phyloP scores from a whole-genome alignment of 371 early-diverging fungal species.

The Zopfochytrium polystomum region DNA sequence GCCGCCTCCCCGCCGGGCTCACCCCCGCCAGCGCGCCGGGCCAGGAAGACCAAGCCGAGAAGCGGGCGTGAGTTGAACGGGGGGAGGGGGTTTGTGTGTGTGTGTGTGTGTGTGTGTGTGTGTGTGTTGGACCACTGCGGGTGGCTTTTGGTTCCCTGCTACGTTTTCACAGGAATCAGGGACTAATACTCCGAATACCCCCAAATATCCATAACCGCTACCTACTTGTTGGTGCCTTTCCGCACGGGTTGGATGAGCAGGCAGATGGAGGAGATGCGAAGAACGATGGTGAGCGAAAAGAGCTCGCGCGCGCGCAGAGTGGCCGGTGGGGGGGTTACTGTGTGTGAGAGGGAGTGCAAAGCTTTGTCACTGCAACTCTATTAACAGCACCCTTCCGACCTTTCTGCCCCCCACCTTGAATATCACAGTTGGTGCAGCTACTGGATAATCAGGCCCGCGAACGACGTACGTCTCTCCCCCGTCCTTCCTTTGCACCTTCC shows the following conservation, averaged over 20 bases:
- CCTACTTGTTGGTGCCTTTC: no score
- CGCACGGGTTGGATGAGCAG: constrained; percentile 18
- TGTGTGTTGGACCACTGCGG: no score
- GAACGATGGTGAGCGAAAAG: constrained; percentile 73
- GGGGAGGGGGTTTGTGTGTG: no score
- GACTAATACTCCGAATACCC: no score
- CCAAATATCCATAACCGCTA: no score
- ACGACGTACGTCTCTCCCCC: constrained; percentile 64
- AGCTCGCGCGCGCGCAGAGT: no score
- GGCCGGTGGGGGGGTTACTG: no score
- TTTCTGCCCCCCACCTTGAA: neutral
- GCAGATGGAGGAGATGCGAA: constrained; percentile 81
- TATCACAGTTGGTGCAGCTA: constrained; percentile 68
- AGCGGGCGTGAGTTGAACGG: constrained; percentile 34
- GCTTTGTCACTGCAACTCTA: neutral
- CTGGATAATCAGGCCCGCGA: constrained; percentile 82
- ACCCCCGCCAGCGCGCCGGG: constrained; percentile 43
- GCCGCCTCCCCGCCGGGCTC: constrained; percentile 31
- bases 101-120: no score
- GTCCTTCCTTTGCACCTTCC: no score
- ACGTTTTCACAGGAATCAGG: no score
- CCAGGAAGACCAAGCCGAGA: constrained; percentile 44
- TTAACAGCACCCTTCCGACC: neutral
- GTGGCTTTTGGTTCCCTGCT: no score
- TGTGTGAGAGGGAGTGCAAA: no score